Evolutionary conservation across 495 filamentous ascomycete species (phyloP).

Genomic region (Penicillium pancosmium): DNA sequence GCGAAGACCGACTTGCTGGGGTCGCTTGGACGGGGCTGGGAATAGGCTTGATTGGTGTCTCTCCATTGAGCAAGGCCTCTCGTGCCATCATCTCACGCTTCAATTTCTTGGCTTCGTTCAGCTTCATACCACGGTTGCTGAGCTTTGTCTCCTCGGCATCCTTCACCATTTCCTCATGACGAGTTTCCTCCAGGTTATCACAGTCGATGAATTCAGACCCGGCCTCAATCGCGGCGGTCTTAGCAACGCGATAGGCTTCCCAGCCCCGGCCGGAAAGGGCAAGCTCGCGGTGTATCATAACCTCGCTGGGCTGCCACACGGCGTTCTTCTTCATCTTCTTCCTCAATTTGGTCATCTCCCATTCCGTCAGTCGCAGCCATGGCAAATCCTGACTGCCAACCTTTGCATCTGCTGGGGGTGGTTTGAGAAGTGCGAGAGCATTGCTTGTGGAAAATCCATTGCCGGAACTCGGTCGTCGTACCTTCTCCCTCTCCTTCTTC

Average conservation of each 20-base stretch:
- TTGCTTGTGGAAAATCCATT: constrained; percentile 76
- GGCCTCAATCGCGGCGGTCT: constrained; percentile 65
- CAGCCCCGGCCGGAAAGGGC: constrained; percentile 74
- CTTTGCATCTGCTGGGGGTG: constrained; percentile 76
- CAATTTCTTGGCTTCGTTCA: constrained; percentile 90
- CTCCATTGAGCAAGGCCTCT: constrained; percentile 57
- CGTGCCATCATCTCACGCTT: constrained; percentile 74
- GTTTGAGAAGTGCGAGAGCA: constrained; percentile 72
- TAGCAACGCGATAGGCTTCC: constrained; percentile 71
- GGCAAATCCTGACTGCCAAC: constrained; percentile 76
- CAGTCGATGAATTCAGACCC: constrained; percentile 66
- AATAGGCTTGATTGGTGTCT: constrained; percentile 7
- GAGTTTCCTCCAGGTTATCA: constrained; percentile 51
- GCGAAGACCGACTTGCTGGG: constrained; percentile 27
- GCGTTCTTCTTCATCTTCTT: constrained; percentile 99
- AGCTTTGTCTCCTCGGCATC: constrained; percentile 52
- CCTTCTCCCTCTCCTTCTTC: constrained; percentile 44
- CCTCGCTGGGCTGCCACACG: constrained; percentile 90
- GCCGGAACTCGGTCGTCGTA: constrained; percentile 47
- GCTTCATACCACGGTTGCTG: constrained; percentile 85
- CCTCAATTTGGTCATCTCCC: constrained; percentile 85
- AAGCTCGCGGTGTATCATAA: constrained; percentile 93
- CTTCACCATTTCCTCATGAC: constrained; percentile 52
- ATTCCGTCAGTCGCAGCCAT: constrained; percentile 88
- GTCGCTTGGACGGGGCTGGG: constrained; percentile 18